Evolutionary conservation across 208 protist genomes (phyloP).

Genomic region (Crithidia sp.): DNA sequence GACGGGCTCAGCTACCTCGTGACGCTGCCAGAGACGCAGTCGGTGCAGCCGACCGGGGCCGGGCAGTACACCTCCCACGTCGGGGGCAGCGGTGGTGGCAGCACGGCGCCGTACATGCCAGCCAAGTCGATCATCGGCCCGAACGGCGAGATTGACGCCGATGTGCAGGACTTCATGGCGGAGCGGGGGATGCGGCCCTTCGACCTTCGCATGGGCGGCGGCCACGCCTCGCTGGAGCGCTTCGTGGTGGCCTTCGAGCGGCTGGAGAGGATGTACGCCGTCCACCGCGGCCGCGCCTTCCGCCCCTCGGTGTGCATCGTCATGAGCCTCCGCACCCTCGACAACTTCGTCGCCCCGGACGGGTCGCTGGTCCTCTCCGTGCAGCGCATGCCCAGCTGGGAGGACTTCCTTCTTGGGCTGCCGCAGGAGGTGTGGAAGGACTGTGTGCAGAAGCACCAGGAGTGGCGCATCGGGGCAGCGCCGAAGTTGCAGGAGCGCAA

Average conservation of each 20-base stretch:
- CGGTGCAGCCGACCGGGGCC: constrained; percentile 26
- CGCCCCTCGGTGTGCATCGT: constrained; percentile 74
- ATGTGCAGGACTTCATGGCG: constrained; percentile 75
- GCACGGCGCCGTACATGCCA: constrained; percentile 49
- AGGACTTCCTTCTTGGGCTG: constrained; percentile 76
- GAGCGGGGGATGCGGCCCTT: constrained; percentile 77
- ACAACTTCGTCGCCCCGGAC: constrained; percentile 77
- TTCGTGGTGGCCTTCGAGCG: constrained; percentile 83
- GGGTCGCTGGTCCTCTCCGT: constrained; percentile 79
- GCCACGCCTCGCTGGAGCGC: constrained; percentile 70
- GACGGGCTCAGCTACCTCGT: constrained; percentile 73
- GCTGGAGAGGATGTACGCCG: constrained; percentile 77
- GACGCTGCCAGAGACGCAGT: constrained; percentile 72
- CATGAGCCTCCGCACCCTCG: constrained; percentile 49
- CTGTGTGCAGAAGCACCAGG: constrained; percentile 70
- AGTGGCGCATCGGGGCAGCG: constrained; percentile 73
- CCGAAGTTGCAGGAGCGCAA: constrained; percentile 73
- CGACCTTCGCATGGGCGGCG: constrained; percentile 85
- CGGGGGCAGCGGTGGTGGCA: constrained; percentile 33
- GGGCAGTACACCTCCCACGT: constrained; percentile 24
- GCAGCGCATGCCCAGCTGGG: constrained; percentile 68
- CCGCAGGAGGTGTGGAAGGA: constrained; percentile 73
- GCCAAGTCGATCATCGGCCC: constrained; percentile 65
- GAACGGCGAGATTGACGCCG: constrained; percentile 78
- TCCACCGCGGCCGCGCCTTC: constrained; percentile 76